Evolutionary conservation across 768 basidiomycete genomes (phyloP).

Genomic region (Naganishia onofrii): DNA sequence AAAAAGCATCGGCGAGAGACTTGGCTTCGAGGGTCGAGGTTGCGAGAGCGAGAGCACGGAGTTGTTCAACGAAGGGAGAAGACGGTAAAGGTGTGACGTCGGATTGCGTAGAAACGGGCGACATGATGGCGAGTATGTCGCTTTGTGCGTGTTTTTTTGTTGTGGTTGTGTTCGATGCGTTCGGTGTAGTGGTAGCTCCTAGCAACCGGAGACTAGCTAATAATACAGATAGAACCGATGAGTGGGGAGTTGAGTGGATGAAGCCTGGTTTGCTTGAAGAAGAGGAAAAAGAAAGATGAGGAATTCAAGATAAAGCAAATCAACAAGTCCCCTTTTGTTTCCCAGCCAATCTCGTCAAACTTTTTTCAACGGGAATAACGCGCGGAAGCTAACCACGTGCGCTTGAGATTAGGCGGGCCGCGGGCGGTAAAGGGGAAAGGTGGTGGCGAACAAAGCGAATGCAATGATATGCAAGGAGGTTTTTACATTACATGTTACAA

Average conservation of each 20-base stretch:
- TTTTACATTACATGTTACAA: no score
- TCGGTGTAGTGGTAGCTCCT: constrained; percentile 4
- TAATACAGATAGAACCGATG: constrained; percentile 26
- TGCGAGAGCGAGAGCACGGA: constrained; percentile 43
- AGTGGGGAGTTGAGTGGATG: constrained; percentile 16
- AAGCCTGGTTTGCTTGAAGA: not conserved
- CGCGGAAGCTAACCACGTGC: constrained; percentile 18
- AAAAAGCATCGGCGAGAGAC: constrained; percentile 47
- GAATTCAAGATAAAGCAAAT: not conserved
- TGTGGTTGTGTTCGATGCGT: not conserved
- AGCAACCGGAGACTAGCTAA: constrained; percentile 26
- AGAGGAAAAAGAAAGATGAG: not conserved
- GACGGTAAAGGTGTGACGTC: constrained; percentile 42
- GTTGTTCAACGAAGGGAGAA: constrained; percentile 40
- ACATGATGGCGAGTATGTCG: constrained; percentile 20
- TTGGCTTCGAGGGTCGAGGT: constrained; percentile 50
- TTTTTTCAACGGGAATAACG: constrained; percentile 15
- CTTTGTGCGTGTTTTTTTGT: not conserved
- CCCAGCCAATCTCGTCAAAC: constrained; percentile 21
- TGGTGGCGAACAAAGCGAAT: not conserved
- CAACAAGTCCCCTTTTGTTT: not conserved
- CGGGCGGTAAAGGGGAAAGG: not conserved
- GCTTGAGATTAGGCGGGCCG: not conserved
- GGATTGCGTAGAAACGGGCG: constrained; percentile 29
- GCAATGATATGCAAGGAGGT: not conserved